These are phyloP conservation scores for Xylariaceae sp. DNA, from an alignment of 2,329 filamentous ascomycete species.

Conservation along the genomic window DNA sequence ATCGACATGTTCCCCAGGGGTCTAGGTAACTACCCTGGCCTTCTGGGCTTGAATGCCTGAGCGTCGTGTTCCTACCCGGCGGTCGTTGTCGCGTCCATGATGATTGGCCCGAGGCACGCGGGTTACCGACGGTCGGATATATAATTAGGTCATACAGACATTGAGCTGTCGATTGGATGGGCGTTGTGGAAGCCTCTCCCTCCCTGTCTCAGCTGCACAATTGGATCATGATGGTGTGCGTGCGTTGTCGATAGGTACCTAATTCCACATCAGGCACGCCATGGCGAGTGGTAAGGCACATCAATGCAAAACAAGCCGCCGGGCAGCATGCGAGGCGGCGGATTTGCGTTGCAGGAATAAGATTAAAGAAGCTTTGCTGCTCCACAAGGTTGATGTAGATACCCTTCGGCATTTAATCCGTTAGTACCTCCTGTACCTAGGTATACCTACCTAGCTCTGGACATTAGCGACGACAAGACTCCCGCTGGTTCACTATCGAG, in stretches of 20 bases:
- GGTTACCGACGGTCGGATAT: conserved; percentile 11
- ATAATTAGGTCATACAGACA: conserved; percentile 1
- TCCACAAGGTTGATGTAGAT: too few relatives aligned
- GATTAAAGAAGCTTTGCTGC: conserved; percentile 5
- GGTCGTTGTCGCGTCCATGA: neutral
- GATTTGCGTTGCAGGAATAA: conserved; percentile 4
- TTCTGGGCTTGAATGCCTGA: neutral
- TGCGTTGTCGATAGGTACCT: conserved; percentile 3
- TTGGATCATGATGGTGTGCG: conserved; percentile 1
- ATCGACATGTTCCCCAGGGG: conserved; percentile 1
- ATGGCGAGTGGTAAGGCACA: conserved; percentile 12
- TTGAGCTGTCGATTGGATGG: conserved; percentile 10
- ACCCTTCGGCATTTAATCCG: too few relatives aligned
- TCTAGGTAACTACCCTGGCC: neutral
- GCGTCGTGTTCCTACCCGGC: neutral
- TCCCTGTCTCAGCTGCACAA: conserved; percentile 2
- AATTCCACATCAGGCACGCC: conserved; percentile 10
- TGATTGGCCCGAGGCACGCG: conserved; percentile 2
- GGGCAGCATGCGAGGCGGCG: conserved; percentile 11
- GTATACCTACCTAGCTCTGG: neutral
- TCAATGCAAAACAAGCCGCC: conserved; percentile 2
- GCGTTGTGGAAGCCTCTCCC: conserved; percentile 1
- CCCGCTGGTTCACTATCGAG: neutral
- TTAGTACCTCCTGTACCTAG: neutral
- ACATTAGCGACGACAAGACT: neutral